phyloP scores from a whole-genome alignment of 371 early-diverging fungal genomes.

The Nematocida sp. region DNA sequence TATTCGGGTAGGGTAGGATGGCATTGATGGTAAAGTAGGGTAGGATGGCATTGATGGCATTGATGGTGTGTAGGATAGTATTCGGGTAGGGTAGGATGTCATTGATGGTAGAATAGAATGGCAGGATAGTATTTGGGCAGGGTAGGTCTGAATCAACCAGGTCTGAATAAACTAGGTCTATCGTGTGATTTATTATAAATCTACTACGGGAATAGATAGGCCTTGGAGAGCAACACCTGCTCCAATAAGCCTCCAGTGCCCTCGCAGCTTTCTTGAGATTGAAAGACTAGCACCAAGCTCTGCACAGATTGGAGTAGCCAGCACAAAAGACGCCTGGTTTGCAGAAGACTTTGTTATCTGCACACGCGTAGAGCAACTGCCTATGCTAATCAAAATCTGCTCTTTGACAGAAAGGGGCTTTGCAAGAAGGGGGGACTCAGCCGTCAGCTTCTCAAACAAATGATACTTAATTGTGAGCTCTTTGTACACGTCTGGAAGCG shows the following conservation, averaged over 20 bases:
- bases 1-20: no score
- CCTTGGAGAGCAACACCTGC: slow-evolving; percentile 50
- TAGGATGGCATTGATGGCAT: no score
- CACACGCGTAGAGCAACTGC: slow-evolving; percentile 93
- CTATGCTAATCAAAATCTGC: slow-evolving; percentile 91
- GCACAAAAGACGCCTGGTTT: slow-evolving; percentile 76
- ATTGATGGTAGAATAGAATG: no score
- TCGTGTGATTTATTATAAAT: not conserved
- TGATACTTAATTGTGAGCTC: slow-evolving; percentile 90
- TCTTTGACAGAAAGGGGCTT: slow-evolving; percentile 69
- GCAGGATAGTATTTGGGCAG: not conserved
- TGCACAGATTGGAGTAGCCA: slow-evolving; percentile 89
- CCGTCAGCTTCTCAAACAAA: slow-evolving; percentile 84
- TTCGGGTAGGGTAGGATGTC: no score
- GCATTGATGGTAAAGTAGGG: no score
- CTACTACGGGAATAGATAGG: slow-evolving; percentile 18
- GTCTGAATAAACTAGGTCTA: not conserved
- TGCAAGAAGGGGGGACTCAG: slow-evolving; percentile 72
- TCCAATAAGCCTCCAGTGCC: slow-evolving; percentile 76
- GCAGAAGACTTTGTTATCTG: slow-evolving; percentile 78
- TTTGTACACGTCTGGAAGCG: slow-evolving; percentile 84
- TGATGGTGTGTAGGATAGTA: no score
- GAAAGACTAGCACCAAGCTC: slow-evolving; percentile 95
- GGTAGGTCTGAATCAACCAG: no score
- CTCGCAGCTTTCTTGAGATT: slow-evolving; percentile 87